Conservation (phyloP, 2,329 filamentous ascomycete genomes). For the Juglanconis oblonga region DNA sequence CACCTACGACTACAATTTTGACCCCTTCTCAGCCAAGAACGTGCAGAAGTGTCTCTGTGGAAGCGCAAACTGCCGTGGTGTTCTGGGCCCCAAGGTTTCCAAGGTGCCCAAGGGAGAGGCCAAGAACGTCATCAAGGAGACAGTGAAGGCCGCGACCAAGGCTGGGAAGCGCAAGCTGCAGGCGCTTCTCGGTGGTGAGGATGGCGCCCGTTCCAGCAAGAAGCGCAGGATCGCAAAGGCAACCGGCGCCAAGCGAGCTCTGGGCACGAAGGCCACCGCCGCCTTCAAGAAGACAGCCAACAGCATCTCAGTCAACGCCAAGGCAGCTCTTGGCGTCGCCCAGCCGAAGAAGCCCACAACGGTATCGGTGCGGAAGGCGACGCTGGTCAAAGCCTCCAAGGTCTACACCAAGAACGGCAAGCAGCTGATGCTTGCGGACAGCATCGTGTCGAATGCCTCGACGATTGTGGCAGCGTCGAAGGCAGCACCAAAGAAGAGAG, state of each 20-base stretch:
- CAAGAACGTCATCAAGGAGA: conserved; percentile 23
- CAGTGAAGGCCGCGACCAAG: conserved; percentile 28
- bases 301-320: conserved; percentile 36
- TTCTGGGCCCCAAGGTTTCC: conserved; percentile 60
- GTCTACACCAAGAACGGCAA: conserved; percentile 19
- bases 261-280: conserved; percentile 32
- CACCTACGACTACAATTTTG: conserved; percentile 85
- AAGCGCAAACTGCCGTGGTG: conserved; percentile 60
- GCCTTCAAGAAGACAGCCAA: conserved; percentile 39
- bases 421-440: conserved; percentile 17
- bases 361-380: conserved; percentile 17
- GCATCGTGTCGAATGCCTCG: conserved; percentile 7
- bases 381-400: conserved; percentile 12
- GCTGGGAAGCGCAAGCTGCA: conserved; percentile 55
- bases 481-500: neutral
- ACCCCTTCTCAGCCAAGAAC: conserved; percentile 67
- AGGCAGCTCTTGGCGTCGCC: conserved; percentile 23
- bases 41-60: conserved; percentile 66
- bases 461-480: conserved; percentile 2
- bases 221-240: conserved; percentile 47
- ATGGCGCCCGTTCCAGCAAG: conserved; percentile 31
- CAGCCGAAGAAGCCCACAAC: neutral
- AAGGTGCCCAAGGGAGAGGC: conserved; percentile 48
- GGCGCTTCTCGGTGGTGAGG: conserved; percentile 44
- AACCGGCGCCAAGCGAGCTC: conserved; percentile 31